Base-by-base conservation (phyloP, 805 yeast genomes). In the Kodamaea leandrae region DNA sequence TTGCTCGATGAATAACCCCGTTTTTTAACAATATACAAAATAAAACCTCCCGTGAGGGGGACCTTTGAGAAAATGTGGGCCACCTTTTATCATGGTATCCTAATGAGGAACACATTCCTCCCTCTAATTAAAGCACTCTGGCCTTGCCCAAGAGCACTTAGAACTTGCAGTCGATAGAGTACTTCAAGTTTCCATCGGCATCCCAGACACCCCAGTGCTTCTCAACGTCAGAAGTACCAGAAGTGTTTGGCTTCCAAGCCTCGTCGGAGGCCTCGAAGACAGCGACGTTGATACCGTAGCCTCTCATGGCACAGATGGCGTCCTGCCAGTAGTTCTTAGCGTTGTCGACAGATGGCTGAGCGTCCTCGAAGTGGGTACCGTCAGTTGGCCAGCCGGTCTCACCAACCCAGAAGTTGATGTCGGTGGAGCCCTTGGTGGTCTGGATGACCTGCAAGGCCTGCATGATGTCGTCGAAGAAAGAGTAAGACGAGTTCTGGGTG, bases 301-400 rank as follows among this genome's bases (percentile, higher is more conserved):
- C 96, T 75, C 96, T 85, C 61, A 90, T 80, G 48, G 89, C 96
- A 71, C 97, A 90, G 54, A 91, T 72, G 51, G 87, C 95, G 56
- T 87, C 80, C 64, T 82, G 77, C 95, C 93, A 91, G 80, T 76
- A 91, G 52, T 66, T 63, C 55, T 74, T 71, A 45, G 98, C 98
- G 57, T 88, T 88, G 28, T 59, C 72, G 43, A 78, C 75, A 55
- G 82, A 63, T 56, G 97, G 96, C 20, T 64, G 61, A 39, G 96
- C 70, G 50, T 57, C 44, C 60, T 80, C 88, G 55, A 67, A 89
- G 59, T 71, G 66, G 46, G 87, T 78, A 65, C 97, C 97, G 4
- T 75, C 80, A 24, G 96, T 77, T 63, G 96, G 95, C 96, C 96
- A 89, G 54, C 97, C 96, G 50, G 97, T 89, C 74, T 90, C 96